A percentile compares a stretch with the other conserved stretches of the same genome.
phyloP scores from a whole-genome alignment of 495 filamentous ascomycete species.

The Collariella sp. region DNA sequence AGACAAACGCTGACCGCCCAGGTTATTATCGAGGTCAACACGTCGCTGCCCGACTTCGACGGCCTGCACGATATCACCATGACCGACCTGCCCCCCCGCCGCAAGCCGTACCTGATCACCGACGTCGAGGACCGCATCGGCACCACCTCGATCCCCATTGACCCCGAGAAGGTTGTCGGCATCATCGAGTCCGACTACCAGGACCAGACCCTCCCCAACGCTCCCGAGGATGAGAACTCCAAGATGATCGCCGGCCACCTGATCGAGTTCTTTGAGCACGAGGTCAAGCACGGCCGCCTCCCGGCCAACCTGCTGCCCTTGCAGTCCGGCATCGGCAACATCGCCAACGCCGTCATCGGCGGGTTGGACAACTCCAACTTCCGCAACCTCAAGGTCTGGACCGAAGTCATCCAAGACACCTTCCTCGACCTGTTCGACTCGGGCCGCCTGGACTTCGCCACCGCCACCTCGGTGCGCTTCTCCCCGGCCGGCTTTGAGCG shows the following conservation, averaged over 20 bases:
- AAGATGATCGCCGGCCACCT: constrained; percentile 68
- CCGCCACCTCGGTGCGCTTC: constrained; percentile 85
- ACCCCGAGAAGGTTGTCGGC: constrained; percentile 80
- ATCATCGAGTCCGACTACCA: constrained; percentile 78
- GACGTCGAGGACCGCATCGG: constrained; percentile 71
- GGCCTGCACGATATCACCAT: constrained; percentile 88
- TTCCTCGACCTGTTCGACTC: constrained; percentile 93
- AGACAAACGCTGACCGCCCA: constrained; percentile 19
- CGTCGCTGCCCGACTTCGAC: constrained; percentile 72
- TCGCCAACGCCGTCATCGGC: constrained; percentile 86
- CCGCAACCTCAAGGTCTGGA: constrained; percentile 84
- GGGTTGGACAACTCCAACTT: constrained; percentile 79
- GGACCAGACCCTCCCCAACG: constrained; percentile 71
- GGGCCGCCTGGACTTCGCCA: constrained; percentile 83
- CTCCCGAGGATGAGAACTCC: constrained; percentile 64
- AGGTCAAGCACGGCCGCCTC: constrained; percentile 67
- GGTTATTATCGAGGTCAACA: constrained; percentile 93
- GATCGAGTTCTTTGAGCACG: constrained; percentile 78
- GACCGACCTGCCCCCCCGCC: constrained; percentile 68
- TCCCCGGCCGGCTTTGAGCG: constrained; percentile 86
- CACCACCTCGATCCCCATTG: constrained; percentile 74
- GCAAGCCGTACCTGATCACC: constrained; percentile 86
- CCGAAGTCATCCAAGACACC: constrained; percentile 85
- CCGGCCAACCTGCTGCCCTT: constrained; percentile 72
- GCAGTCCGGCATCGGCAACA: constrained; percentile 88